phyloP scores from a whole-genome alignment of 768 basidiomycete genomes.

The Mycena crocata region DNA sequence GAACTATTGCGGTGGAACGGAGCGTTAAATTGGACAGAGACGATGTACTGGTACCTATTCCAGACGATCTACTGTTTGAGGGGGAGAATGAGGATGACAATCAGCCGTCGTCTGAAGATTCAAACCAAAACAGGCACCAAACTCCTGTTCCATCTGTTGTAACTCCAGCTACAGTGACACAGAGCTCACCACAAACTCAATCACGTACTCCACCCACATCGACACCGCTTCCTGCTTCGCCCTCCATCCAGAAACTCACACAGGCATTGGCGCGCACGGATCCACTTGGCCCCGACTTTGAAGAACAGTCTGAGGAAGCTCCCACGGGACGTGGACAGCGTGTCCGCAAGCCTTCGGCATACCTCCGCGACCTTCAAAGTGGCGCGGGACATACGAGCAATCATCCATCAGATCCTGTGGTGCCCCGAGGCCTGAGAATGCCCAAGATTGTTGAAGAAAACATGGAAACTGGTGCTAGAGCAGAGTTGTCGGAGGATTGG shows the following conservation, averaged over 20 bases:
- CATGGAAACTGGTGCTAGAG: background rate
- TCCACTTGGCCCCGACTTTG: constrained; percentile 19
- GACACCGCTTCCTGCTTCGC: background rate
- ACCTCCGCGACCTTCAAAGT: background rate
- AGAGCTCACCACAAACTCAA: background rate
- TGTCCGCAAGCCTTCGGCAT: constrained; percentile 4
- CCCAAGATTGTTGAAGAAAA: background rate
- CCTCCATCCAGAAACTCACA: constrained; percentile 1
- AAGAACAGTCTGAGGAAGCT: constrained; percentile 2
- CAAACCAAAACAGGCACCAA: background rate
- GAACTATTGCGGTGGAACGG: constrained; percentile 42
- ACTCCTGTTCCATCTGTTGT: background rate
- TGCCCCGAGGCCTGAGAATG: background rate
- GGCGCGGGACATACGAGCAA: constrained; percentile 9
- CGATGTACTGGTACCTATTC: constrained; percentile 24
- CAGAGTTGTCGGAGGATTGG: constrained; percentile 10
- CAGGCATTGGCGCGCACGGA: constrained; percentile 5
- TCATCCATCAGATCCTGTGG: background rate
- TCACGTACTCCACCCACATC: constrained; percentile 8
- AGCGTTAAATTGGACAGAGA: constrained; percentile 40
- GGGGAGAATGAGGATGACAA: constrained; percentile 33
- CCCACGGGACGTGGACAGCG: constrained; percentile 1
- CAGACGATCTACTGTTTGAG: constrained; percentile 31
- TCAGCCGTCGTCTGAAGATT: constrained; percentile 24
- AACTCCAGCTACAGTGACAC: background rate